Evolutionary conservation across 129 eudicot genomes (phyloP), one percentile per base, ranked within the genome.

Genomic region (Centrapalus pauciflorus): DNA sequence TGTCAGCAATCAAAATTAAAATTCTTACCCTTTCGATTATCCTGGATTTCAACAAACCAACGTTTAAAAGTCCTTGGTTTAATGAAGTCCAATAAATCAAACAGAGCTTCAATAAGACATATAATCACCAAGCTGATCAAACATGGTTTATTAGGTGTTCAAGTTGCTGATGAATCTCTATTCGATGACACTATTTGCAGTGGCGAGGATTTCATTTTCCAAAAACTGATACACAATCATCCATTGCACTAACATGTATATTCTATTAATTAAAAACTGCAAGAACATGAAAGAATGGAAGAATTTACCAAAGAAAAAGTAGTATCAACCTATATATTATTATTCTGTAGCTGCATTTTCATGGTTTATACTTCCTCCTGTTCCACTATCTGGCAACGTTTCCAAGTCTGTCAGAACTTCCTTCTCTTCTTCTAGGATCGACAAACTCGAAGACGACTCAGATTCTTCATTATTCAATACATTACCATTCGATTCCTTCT

Each of bases 291-390:
- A 38, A 37, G 37, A 49, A 61, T 28, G 30, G 28, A 29, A 64
- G 35, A 28, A 50, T 4, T 48, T 5, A 35, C 5, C 4, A 21
- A 12, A 0, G 24, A 8, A 26, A 13, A 46, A 11, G 12, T 66
- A 28, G 51, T 3, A 11, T 0, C 20, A 46, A 29, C 61, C 69
- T n/a, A n/a, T n/a, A n/a, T n/a, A n/a, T n/a, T n/a, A n/a, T n/a
- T 71, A 79, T 78, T 81, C 55, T 46, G 90, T 81, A 58, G 75
- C 80, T 27, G 81, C 79, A 51, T 81, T 71, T 28, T 81, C 76
- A 30, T 24, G 50, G 65, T 10, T 64, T 46, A 57, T 66, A 56
- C 69, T 80, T 30, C 64, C 80, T 40, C 45, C 78, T 10, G 32
- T 59, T 48, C 69, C 82, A 4, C 74, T 41, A 4, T 79, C 81